phyloP scores from a whole-genome alignment of 1,284 basidiomycete genomes.

The Malassezia obtusa region DNA sequence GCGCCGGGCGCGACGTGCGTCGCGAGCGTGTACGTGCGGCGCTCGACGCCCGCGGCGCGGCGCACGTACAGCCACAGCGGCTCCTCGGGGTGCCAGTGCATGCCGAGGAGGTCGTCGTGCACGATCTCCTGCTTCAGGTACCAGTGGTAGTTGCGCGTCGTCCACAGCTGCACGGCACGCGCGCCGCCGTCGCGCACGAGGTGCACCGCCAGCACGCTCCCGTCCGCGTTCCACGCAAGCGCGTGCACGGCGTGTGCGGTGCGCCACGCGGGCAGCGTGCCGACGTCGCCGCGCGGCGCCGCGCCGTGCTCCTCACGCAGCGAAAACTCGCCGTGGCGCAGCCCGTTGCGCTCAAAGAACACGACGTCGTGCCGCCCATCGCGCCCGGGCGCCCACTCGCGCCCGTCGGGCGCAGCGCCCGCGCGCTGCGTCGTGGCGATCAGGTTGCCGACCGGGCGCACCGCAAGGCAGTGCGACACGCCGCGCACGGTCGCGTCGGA shows the following conservation, averaged over 20 bases:
- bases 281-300: slow-evolving; percentile 36
- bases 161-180: slow-evolving; percentile 71
- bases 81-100: slow-evolving; percentile 82
- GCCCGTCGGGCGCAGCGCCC: slow-evolving; percentile 57
- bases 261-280: slow-evolving; percentile 16
- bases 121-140: slow-evolving; percentile 49
- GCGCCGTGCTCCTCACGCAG: slow-evolving; percentile 54
- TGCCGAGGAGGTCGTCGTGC: slow-evolving; percentile 7
- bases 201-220: slow-evolving; percentile 64
- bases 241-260: slow-evolving; percentile 59
- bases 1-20: slow-evolving; percentile 58
- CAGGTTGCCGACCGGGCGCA: slow-evolving; percentile 76
- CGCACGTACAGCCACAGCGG: slow-evolving; percentile 60
- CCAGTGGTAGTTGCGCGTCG: slow-evolving; percentile 91
- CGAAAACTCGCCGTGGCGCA: slow-evolving; percentile 80
- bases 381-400: slow-evolving; percentile 29
- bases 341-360: slow-evolving; percentile 89
- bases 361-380: slow-evolving; percentile 68
- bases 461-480: slow-evolving; percentile 68
- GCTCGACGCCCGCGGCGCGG: slow-evolving; percentile 54
- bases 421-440: slow-evolving; percentile 76
- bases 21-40: slow-evolving; percentile 64
- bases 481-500: slow-evolving; percentile 67
- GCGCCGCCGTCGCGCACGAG: neutral
- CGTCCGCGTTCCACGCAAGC: slow-evolving; percentile 79